Percentiles rank a stretch among this genome's conserved stretches.
phyloP scores from a whole-genome alignment of 495 filamentous ascomycete genomes.

The Talaromyces stipitatus region DNA sequence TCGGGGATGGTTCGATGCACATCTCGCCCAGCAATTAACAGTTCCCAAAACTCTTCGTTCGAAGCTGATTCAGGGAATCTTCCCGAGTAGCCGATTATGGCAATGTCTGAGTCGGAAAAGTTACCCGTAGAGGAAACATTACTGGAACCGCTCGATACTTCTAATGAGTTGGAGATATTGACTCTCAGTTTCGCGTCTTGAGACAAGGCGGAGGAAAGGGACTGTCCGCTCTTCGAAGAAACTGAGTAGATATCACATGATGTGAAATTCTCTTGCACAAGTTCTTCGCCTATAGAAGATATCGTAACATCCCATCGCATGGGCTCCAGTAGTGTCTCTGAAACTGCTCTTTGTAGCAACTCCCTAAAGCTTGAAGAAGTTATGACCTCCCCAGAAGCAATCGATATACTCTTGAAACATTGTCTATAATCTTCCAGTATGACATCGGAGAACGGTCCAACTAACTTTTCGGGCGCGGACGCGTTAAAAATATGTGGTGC shows the following conservation, averaged over 20 bases:
- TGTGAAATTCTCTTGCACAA: background rate
- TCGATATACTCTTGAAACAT: background rate
- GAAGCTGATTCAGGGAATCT: constrained; percentile 63
- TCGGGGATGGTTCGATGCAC: constrained; percentile 26
- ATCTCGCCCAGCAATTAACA: constrained; percentile 27
- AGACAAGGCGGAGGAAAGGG: background rate
- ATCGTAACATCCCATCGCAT: background rate
- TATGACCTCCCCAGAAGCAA: background rate
- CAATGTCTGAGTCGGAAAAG: constrained; percentile 38
- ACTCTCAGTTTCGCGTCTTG: background rate
- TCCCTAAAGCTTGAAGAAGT: background rate
- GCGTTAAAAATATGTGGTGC: background rate
- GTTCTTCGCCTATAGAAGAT: background rate
- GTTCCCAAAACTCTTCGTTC: constrained; percentile 35
- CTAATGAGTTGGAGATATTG: background rate
- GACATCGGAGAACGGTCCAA: background rate
- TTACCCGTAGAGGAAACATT: background rate
- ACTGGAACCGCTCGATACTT: background rate
- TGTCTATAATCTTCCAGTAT: background rate
- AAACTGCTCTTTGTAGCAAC: background rate
- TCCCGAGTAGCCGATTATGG: constrained; percentile 70
- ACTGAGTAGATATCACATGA: background rate
- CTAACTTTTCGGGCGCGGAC: background rate
- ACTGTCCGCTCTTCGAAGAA: background rate
- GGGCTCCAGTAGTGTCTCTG: background rate